These are phyloP conservation scores for Symmetrospora coprosmae DNA, from an alignment of 768 basidiomycete species.

Conservation along the genomic window DNA sequence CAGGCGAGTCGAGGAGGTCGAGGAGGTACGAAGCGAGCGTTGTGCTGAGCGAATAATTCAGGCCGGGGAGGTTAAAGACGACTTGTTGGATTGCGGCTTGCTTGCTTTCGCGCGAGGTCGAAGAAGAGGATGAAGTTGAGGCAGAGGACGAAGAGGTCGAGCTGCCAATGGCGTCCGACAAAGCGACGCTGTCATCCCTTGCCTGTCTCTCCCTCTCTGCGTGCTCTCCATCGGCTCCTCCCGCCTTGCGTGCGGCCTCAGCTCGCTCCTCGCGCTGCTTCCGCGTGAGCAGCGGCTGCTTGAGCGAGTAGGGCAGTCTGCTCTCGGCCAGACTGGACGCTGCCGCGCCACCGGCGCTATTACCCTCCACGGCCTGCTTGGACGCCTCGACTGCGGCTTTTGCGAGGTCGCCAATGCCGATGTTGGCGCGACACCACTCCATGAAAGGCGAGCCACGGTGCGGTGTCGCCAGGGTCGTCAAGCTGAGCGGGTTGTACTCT, in stretches of 20 bases:
- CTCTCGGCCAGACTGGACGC: conserved; percentile 27
- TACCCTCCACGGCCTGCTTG: conserved; percentile 21
- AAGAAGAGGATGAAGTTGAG: too few relatives aligned
- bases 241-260: conserved; percentile 17
- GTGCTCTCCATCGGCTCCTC: conserved; percentile 24
- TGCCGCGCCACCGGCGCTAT: too few relatives aligned
- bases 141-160: too few relatives aligned
- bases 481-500: conserved; percentile 68
- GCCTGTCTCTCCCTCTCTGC: too few relatives aligned
- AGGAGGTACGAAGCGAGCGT: conserved; percentile 77
- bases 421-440: conserved; percentile 88
- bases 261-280: conserved; percentile 23
- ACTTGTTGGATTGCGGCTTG: too few relatives aligned
- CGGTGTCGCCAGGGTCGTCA: conserved; percentile 81
- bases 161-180: too few relatives aligned
- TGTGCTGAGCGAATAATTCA: conserved; percentile 54
- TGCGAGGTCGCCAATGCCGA: conserved; percentile 58
- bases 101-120: too few relatives aligned
- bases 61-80: conserved; percentile 36
- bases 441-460: conserved; percentile 96
- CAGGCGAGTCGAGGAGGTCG: conserved; percentile 82
- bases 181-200: neutral
- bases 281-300: conserved; percentile 40
- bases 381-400: conserved; percentile 31
- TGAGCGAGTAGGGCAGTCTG: conserved; percentile 40